phyloP scores from a whole-genome alignment of 768 basidiomycete species.

The Leccinellum rugosiceps region DNA sequence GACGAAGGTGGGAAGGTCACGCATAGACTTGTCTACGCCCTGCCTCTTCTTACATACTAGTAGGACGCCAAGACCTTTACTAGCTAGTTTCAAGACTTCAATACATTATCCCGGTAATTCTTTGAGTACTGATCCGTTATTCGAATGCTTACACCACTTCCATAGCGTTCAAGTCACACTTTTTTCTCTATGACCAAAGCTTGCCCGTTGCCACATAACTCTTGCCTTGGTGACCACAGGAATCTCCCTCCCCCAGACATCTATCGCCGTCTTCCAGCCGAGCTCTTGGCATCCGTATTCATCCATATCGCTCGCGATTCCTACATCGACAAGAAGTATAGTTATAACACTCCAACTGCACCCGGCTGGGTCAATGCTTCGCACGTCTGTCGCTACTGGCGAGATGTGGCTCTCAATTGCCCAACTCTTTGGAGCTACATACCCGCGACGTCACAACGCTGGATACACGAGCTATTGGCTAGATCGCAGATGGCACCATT shows the following conservation, averaged over 20 bases:
- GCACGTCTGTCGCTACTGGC: not conserved
- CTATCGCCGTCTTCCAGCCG: not conserved
- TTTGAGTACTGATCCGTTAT: not conserved
- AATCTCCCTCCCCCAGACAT: not conserved
- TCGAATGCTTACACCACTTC: not conserved
- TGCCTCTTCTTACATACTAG: too few relatives aligned
- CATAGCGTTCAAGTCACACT: not conserved
- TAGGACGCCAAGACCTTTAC: too few relatives aligned
- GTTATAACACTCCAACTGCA: not conserved
- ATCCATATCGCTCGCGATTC: not conserved
- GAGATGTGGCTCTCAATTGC: not conserved
- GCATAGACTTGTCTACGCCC: too few relatives aligned
- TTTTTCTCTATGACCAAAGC: not conserved
- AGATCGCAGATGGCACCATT: not conserved
- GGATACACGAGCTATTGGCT: not conserved
- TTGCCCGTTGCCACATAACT: not conserved
- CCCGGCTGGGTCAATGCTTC: not conserved
- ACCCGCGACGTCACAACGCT: not conserved
- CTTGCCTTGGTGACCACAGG: not conserved
- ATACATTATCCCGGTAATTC: too few relatives aligned
- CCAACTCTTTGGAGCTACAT: not conserved
- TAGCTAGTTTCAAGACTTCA: too few relatives aligned
- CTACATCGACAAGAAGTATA: not conserved
- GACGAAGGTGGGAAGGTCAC: too few relatives aligned
- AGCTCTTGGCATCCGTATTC: not conserved